A percentile compares a stretch with the other conserved stretches of the same genome.
phyloP scores from a whole-genome alignment of 768 basidiomycete species.

The Lentinula lateritia region DNA sequence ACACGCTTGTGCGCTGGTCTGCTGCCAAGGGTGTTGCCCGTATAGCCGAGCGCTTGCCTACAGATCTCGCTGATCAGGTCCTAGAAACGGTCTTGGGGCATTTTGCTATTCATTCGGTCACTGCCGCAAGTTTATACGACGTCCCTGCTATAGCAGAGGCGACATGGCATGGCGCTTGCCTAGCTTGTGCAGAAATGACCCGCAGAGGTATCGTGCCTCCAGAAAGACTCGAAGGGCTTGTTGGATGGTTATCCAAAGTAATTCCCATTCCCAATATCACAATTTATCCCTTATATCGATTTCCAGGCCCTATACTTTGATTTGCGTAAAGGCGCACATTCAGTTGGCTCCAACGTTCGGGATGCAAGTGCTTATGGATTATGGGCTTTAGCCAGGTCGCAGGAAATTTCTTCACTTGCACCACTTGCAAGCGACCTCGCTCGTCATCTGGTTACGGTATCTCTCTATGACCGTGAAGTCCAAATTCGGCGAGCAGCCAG shows the following conservation, averaged over 20 bases:
- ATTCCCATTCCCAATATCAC: conserved; percentile 8
- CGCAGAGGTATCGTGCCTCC: conserved; percentile 67
- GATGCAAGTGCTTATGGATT: conserved; percentile 93
- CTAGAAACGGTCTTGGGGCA: conserved; percentile 69
- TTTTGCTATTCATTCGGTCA: conserved; percentile 72
- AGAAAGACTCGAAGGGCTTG: conserved; percentile 52
- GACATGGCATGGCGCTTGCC: conserved; percentile 92
- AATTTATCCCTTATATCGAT: not conserved
- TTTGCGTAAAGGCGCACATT: conserved; percentile 86
- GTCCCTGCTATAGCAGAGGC: conserved; percentile 74
- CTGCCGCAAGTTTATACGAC: conserved; percentile 60
- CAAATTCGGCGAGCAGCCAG: conserved; percentile 94
- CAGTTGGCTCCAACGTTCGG: conserved; percentile 89
- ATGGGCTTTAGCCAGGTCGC: conserved; percentile 88
- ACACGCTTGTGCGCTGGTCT: conserved; percentile 92
- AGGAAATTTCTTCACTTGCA: conserved; percentile 49
- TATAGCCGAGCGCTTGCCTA: conserved; percentile 74
- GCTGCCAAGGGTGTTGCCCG: conserved; percentile 89
- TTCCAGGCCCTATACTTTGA: conserved; percentile 86
- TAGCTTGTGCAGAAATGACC: conserved; percentile 91
- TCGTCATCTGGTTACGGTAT: conserved; percentile 65
- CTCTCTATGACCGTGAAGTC: conserved; percentile 90
- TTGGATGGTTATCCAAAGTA: conserved; percentile 83
- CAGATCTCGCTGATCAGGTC: conserved; percentile 74
- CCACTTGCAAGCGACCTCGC: conserved; percentile 67